A percentile compares a stretch with the other conserved stretches of the same genome.
These are phyloP conservation scores for Sherardia arvensis DNA, from an alignment of 257 asterid species.

Conservation along the genomic window DNA sequence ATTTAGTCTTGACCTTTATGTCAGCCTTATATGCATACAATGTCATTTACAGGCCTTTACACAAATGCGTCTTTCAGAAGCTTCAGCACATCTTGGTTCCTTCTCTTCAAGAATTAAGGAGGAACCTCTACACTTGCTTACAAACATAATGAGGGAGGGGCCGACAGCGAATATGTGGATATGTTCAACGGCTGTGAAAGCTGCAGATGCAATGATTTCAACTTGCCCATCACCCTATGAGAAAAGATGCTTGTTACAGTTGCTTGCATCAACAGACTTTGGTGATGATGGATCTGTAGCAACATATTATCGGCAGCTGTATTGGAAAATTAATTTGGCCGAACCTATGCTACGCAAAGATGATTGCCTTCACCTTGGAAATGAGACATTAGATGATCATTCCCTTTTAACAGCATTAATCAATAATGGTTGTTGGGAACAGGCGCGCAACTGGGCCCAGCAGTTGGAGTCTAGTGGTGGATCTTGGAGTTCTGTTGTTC, in stretches of 20 bases:
- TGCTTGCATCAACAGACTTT: constrained; percentile 83
- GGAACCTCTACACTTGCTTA: constrained; percentile 46
- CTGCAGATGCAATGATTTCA: constrained; percentile 84
- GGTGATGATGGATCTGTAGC: constrained; percentile 86
- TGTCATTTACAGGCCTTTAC: constrained; percentile 64
- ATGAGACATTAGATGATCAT: constrained; percentile 73
- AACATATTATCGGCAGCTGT: constrained; percentile 52
- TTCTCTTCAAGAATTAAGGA: constrained; percentile 83
- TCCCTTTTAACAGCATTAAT: constrained; percentile 71
- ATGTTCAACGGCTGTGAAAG: constrained; percentile 67
- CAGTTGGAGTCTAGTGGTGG: constrained; percentile 91
- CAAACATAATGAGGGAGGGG: constrained; percentile 49
- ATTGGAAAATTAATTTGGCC: constrained; percentile 89
- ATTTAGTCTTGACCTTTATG: too few relatives aligned
- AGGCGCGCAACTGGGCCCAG: constrained; percentile 94
- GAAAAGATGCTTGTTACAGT: constrained; percentile 80
- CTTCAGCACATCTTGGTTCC: constrained; percentile 91
- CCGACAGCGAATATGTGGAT: constrained; percentile 56
- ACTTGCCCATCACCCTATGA: constrained; percentile 89
- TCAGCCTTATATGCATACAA: background rate
- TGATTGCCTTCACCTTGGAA: constrained; percentile 74
- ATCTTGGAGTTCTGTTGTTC: constrained; percentile 73
- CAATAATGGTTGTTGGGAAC: constrained; percentile 89
- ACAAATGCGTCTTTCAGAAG: constrained; percentile 95
- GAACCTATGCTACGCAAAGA: constrained; percentile 84